Evolutionary conservation across 2,329 filamentous ascomycete genomes (phyloP).

Genomic region (Polytolypa hystricis): DNA sequence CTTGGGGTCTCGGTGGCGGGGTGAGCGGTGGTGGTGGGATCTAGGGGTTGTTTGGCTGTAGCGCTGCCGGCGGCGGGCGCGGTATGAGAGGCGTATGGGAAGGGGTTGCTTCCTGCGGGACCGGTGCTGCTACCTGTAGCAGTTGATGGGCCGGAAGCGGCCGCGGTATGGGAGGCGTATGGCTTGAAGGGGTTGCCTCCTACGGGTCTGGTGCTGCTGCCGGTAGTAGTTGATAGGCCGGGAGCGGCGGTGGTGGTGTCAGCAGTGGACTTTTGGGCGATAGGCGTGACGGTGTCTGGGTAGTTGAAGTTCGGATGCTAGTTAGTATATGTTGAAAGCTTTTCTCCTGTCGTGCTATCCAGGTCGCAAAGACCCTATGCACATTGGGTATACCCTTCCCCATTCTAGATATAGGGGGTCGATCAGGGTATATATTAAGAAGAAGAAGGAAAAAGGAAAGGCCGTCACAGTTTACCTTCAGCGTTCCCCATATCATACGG

Average conservation of each 20-base stretch:
- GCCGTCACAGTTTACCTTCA: constrained; percentile 36
- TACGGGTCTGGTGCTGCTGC: constrained; percentile 2
- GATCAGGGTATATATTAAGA: neutral
- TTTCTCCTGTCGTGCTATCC: no score
- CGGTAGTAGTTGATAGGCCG: neutral
- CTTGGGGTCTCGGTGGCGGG: no score
- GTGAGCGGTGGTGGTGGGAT: no score
- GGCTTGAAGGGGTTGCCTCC: neutral
- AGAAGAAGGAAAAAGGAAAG: neutral
- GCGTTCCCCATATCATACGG: constrained; percentile 72
- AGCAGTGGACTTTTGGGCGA: no score
- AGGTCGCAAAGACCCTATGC: no score
- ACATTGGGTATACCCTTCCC: no score
- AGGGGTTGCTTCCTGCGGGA: neutral
- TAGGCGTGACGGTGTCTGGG: no score
- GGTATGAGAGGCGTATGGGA: neutral
- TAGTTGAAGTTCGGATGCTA: neutral
- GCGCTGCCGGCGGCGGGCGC: no score
- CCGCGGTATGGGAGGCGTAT: neutral
- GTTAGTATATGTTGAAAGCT: no score
- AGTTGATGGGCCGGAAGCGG: neutral
- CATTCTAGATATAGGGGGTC: no score
- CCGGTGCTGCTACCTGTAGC: neutral
- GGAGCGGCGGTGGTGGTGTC: no score
- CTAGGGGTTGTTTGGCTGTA: no score